These are phyloP conservation scores for Phoma sp. DNA, from an alignment of 2,329 filamentous ascomycete species.

Conservation along the genomic window DNA sequence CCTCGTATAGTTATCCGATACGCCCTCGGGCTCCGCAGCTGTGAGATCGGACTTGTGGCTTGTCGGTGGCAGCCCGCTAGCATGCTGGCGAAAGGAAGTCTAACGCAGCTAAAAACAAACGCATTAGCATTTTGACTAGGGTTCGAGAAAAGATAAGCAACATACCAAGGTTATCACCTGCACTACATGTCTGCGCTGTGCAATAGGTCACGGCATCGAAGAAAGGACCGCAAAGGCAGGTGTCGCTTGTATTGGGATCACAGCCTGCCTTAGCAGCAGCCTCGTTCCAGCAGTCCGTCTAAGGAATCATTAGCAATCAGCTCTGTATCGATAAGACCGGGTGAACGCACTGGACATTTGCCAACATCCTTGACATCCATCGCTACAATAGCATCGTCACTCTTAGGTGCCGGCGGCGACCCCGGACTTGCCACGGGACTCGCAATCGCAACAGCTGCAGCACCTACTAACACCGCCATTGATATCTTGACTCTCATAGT, in stretches of 20 bases:
- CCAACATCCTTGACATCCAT: slow-evolving; percentile 26
- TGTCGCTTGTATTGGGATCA: slow-evolving; percentile 40
- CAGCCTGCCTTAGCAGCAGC: slow-evolving; percentile 34
- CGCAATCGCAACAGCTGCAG: slow-evolving; percentile 24
- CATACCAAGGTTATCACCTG: slow-evolving; percentile 43
- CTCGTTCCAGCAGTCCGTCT: slow-evolving; percentile 46
- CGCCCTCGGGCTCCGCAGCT: not conserved
- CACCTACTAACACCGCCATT: slow-evolving; percentile 20
- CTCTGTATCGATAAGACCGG: not conserved
- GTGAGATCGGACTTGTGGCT: not conserved
- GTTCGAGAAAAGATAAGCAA: not conserved
- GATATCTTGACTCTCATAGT: slow-evolving; percentile 28
- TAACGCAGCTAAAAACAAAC: slow-evolving; percentile 7
- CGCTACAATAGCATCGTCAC: slow-evolving; percentile 11
- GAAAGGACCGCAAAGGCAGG: slow-evolving; percentile 43
- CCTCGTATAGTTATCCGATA: not conserved
- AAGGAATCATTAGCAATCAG: slow-evolving; percentile 8
- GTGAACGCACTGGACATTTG: slow-evolving; percentile 33
- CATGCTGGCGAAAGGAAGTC: slow-evolving; percentile 17
- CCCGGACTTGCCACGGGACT: slow-evolving; percentile 23
- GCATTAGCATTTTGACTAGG: slow-evolving; percentile 1
- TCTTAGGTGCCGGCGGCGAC: slow-evolving; percentile 5
- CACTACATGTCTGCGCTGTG: slow-evolving; percentile 34
- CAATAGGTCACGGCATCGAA: slow-evolving; percentile 42
- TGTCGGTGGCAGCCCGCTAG: not conserved